Evolutionary conservation across 2,329 filamentous ascomycete genomes (phyloP), one percentile per base, ranked within the genome.

Genomic region (Penicillium occitanis): DNA sequence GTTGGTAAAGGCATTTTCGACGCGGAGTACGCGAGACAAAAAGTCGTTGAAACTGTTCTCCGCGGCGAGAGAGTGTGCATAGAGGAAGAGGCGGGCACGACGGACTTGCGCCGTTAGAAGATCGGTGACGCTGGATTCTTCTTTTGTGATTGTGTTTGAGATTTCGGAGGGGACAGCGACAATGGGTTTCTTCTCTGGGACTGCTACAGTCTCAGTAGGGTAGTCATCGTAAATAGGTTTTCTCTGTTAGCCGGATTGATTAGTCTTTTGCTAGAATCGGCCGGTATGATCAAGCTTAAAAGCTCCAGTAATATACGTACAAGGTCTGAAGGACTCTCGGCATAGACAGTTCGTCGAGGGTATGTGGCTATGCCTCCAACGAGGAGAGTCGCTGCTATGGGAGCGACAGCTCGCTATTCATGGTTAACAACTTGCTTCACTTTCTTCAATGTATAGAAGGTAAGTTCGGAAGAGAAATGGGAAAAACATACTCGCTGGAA

Each of bases 1-100:
- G 79, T 86, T 87, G 73, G 94, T 96, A 82, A 98, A 93, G 75
- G 89, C 91, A 77, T 91, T 89, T 84, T 99, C 95, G 70, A 96
- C 88, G 76, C 89, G 81, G 75, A 99, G 91, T 71, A 90, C 91
- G 70, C 86, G 86, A 77, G 92, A 90, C 81, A 97, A 89, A 72
- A 90, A 85, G 72, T 84, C 79, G 84, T 99, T 97, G 81, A 97
- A 86, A 74, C 88, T 86, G 78, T 92, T 89, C 83, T 98, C 94
- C 73, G 90, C 87, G 64, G 84, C 80, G 65, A 89, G 87, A 67
- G 91, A 90, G 75, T 93, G 88, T 62, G 84, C 79, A 83, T 98
- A 91, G 53, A 97, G 83, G 77, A 90, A 90, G 68, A 97, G 84
- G 68, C 95, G 92, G 67, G 86, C 91, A 71, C 85, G 86, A 73